Percentiles rank a stretch among this genome's conserved stretches.
phyloP scores from a whole-genome alignment of 148 eudicot species.

The Persicaria maculosa region DNA sequence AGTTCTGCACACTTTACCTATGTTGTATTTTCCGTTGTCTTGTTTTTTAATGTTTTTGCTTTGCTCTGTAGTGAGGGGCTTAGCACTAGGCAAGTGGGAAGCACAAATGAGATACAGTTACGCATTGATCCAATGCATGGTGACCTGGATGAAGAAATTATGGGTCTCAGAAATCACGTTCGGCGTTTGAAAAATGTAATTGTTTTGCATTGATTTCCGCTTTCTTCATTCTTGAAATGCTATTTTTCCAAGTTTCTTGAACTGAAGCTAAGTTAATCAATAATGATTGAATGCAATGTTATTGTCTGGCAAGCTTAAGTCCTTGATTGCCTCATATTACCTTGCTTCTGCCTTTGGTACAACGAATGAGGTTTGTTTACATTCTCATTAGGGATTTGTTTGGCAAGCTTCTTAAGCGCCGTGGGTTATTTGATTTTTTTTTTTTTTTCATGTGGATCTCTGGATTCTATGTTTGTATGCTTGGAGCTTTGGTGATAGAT shows the following conservation, averaged over 20 bases:
- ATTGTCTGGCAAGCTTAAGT: neutral
- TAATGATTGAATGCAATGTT: too few relatives aligned
- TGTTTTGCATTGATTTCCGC: neutral
- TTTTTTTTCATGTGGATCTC: neutral
- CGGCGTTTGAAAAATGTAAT: conserved; percentile 55
- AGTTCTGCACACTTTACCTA: neutral
- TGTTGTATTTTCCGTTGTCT: neutral
- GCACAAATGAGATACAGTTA: conserved; percentile 70
- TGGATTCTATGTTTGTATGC: neutral
- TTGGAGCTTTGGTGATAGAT: neutral
- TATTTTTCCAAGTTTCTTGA: neutral
- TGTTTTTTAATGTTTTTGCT: neutral
- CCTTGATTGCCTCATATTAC: neutral
- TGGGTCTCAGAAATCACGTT: conserved; percentile 76
- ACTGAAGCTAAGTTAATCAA: neutral
- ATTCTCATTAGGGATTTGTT: neutral
- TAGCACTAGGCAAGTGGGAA: conserved; percentile 56
- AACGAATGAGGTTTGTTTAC: neutral
- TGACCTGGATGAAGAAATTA: conserved; percentile 71
- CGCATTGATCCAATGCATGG: conserved; percentile 86
- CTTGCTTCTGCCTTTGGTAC: neutral
- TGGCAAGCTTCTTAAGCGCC: neutral
- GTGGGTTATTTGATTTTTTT: neutral
- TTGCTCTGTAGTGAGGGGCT: conserved; percentile 64
- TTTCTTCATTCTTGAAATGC: neutral